Base-by-base conservation (phyloP, 2,329 filamentous ascomycete genomes). In the Trichoderma brevicompactum region DNA sequence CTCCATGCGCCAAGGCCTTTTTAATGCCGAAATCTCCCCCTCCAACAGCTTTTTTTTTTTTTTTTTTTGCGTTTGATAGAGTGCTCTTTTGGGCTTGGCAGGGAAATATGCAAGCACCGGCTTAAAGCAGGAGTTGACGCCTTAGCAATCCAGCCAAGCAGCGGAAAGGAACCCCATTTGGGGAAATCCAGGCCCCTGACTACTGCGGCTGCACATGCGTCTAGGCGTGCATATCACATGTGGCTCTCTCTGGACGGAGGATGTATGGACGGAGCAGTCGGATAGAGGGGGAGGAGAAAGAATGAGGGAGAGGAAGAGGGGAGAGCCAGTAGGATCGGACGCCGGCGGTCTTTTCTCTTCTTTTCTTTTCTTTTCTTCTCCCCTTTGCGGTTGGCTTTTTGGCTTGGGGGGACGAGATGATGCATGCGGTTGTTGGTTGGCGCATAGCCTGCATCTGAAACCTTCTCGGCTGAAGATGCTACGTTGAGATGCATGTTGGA, bases 211-310 rank as follows among this genome's bases (percentile, higher is more conserved):
- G 48, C 49, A 38, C 23, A 28, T 28, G 23, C 23, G 23, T 28
- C 23, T 28, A 53, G 38, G 49, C 49, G 49, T 53, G 40, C 41
- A 36, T 56, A 46, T 41, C 36, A 54, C 36, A 54, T 40, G 50
- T 41, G 52, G 23, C 23, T 28, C 23, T 3, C 23, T 28, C 23
- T 28, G 23, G 23, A 28, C 23, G 23, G 23, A 28, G 23, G 7
- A 40, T 28, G 36, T 28, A 41, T n/a, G 12, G 36, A 54, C 36
- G 50, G 50, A 41, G 17, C 1, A 41, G 5, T 48, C 44, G 44
- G 44, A 48, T 10, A 12, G 44, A 48, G 44, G 7, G 17, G 44
- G 44, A 19, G 43, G 15, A 15, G n/a, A 44, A 28, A 5, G 5
- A 28, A 28, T 5, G 23, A 28, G 23, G 23, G 5, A 28, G 23